Evolutionary conservation across 305 asterid genomes (phyloP), one percentile per base, ranked within the genome.

Genomic region (Rubia peregrina): DNA sequence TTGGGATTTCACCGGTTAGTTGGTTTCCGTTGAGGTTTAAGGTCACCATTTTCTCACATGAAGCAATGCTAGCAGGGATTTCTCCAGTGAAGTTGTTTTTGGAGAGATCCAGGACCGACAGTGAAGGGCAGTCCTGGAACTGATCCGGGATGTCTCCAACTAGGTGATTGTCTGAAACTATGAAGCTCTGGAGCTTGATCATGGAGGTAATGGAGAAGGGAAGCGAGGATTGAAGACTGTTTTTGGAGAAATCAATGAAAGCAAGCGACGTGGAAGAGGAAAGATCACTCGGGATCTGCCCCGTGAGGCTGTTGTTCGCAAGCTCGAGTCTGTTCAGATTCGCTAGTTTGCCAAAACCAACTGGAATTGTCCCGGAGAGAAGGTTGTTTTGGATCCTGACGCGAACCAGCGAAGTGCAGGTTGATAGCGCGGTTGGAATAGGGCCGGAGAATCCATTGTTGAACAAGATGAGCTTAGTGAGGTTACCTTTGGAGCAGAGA

Each of bases 381-480:
- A 80, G 73, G 73, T 92, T 92, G 68, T 88, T 88, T 30, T 92
- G 98, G 75, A 88, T 85, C 63, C 98, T 79, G 42, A 90, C 88
- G 0, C 97, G 95, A 78, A 90, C 88, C 3, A 92, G 85, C 11
- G 95, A 84, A 9, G 10, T 17, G 61, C 98, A 92, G 24, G 78
- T 75, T 9, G 96, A 86, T 51, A 92, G 74, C 74, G 78, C 77
- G 4, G 80, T 75, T 5, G 98, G 98, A 74, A 92, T 88, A 16
- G 90, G 79, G 73, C 97, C 96, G 12, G 96, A 81, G 65, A 92
- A 85, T 33, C 79, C 89, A 66, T 92, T 92, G 88, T 85, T 88
- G 85, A 92, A 92, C 9, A 92, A 70, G 69, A 92, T 88, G 70
- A 92, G 97, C 85, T 92, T 92, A 44, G 88, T 84, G 49, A 92